Evolutionary conservation across 2,329 filamentous ascomycete genomes (phyloP).

Genomic region (Aspergillus hiratsukae): DNA sequence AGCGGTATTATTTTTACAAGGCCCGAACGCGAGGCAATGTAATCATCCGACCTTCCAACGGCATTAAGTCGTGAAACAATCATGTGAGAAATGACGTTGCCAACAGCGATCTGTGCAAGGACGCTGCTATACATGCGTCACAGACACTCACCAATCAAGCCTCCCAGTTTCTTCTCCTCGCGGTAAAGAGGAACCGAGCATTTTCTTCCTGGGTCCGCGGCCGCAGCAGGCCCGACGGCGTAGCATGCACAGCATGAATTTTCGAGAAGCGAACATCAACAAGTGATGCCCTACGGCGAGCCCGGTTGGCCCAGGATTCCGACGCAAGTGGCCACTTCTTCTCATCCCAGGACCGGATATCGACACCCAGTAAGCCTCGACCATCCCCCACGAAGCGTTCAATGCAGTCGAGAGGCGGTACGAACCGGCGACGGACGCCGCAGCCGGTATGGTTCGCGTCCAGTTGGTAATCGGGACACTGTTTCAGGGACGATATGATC

Average conservation of each 20-base stretch:
- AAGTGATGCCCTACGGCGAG: slow-evolving; percentile 12
- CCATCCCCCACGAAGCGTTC: slow-evolving; percentile 33
- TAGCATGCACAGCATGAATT: slow-evolving; percentile 18
- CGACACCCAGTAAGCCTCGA: slow-evolving; percentile 29
- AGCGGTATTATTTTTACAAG: background rate
- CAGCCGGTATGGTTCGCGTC: slow-evolving; percentile 40
- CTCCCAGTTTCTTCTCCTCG: slow-evolving; percentile 34
- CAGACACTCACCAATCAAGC: slow-evolving; percentile 12
- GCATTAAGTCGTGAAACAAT: background rate
- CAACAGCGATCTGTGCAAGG: background rate
- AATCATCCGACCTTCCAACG: background rate
- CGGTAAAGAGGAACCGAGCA: slow-evolving; percentile 32
- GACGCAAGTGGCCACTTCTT: slow-evolving; percentile 11
- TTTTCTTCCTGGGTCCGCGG: slow-evolving; percentile 24
- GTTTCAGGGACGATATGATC: slow-evolving; percentile 35
- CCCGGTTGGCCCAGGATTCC: slow-evolving; percentile 20
- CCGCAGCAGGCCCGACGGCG: slow-evolving; percentile 11
- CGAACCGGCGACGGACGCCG: slow-evolving; percentile 38
- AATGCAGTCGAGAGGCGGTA: slow-evolving; percentile 36
- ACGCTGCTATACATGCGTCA: background rate
- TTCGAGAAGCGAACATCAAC: slow-evolving; percentile 24
- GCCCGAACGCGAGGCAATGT: background rate
- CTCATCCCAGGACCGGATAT: slow-evolving; percentile 10
- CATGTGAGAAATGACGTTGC: background rate
- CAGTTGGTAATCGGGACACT: slow-evolving; percentile 42